Evolutionary conservation across 1,139 yeast species (phyloP).

Genomic region (Sugiyamaella castrensis): DNA sequence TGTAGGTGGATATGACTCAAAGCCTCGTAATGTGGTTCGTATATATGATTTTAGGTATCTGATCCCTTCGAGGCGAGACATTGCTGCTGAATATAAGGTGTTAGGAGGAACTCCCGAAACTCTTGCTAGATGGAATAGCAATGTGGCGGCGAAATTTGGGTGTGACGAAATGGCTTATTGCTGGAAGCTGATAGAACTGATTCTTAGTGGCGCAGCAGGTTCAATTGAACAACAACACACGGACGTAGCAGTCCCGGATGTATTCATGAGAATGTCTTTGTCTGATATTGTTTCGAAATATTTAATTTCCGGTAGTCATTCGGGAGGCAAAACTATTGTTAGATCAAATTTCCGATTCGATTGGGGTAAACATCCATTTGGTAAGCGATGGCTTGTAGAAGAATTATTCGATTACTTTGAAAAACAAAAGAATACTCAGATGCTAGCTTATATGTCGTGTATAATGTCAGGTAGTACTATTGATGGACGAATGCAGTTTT

Average conservation of each 20-base stretch:
- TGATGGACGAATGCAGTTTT: neutral
- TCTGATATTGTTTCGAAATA: neutral
- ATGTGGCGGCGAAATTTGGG: conserved; percentile 67
- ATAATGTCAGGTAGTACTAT: conserved; percentile 38
- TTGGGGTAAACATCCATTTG: conserved; percentile 86
- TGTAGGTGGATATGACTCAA: conserved; percentile 1
- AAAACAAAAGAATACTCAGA: conserved; percentile 64
- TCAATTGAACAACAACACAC: no score
- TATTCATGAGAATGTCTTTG: neutral
- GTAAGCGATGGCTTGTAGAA: conserved; percentile 68
- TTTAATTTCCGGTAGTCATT: neutral
- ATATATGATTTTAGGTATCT: conserved; percentile 65
- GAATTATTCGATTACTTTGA: conserved; percentile 67
- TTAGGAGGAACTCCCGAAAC: conserved; percentile 64
- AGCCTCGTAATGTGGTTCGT: conserved; percentile 46
- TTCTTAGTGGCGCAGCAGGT: conserved; percentile 6
- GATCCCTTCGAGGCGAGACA: conserved; percentile 71
- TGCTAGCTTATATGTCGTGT: conserved; percentile 88
- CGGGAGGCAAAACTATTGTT: conserved; percentile 3
- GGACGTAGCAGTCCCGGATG: neutral
- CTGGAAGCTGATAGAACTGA: conserved; percentile 56
- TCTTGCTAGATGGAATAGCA: conserved; percentile 65
- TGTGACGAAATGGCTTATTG: conserved; percentile 64
- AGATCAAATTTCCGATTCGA: conserved; percentile 21
- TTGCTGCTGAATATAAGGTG: conserved; percentile 74